phyloP scores from a whole-genome alignment of 306 rosid genomes.

The Comarum palustre region DNA sequence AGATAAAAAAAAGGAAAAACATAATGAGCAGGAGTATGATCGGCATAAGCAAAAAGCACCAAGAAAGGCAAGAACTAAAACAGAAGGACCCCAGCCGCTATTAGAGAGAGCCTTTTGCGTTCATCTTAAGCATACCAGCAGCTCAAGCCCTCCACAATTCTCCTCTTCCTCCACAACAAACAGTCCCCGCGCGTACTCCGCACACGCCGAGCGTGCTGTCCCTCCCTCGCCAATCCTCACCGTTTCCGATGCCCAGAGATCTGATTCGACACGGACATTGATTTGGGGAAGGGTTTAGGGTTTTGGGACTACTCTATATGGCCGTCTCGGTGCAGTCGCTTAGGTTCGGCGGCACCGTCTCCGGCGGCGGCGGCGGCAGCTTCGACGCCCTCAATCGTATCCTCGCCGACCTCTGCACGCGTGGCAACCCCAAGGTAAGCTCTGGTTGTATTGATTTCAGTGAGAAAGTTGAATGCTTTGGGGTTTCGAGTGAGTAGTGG shows the following conservation, averaged over 20 bases:
- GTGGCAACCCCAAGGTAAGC: slow-evolving; percentile 72
- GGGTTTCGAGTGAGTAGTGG: background rate
- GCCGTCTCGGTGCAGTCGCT: slow-evolving; percentile 58
- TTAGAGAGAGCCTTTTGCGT: background rate
- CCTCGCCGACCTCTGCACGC: slow-evolving; percentile 81
- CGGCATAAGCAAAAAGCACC: background rate
- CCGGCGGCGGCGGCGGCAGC: slow-evolving; percentile 47
- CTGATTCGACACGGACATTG: background rate
- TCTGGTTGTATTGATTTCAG: background rate
- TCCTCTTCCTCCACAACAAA: background rate
- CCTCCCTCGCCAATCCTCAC: background rate
- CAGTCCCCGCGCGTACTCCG: background rate
- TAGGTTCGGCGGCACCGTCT: slow-evolving; percentile 47
- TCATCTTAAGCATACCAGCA: background rate
- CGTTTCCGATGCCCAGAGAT: slow-evolving; percentile 9
- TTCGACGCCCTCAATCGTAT: slow-evolving; percentile 81
- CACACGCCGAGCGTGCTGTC: background rate
- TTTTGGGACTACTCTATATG: slow-evolving; percentile 36
- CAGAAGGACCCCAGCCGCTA: background rate
- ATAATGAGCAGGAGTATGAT: background rate
- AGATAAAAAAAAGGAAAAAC: background rate
- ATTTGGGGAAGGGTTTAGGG: slow-evolving; percentile 32
- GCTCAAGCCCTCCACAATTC: background rate
- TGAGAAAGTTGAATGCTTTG: background rate
- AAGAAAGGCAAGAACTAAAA: background rate